Evolutionary conservation across 176 grass and related monocot species (phyloP).

Genomic region (Urochloa ruziziensis): DNA sequence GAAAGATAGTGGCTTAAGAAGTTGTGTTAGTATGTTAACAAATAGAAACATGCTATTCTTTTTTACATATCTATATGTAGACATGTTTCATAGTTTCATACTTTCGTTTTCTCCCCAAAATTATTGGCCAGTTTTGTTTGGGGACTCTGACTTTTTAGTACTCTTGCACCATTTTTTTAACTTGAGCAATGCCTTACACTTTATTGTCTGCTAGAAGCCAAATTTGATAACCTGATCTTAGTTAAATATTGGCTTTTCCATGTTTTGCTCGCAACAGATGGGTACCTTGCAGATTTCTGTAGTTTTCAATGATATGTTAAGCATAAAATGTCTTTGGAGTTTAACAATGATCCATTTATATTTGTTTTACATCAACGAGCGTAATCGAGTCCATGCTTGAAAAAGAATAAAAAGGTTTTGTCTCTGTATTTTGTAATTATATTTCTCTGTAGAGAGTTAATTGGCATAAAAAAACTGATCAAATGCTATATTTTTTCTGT

Average conservation of each 20-base stretch:
- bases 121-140: not conserved
- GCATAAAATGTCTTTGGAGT: slow-evolving; percentile 21
- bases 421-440: not conserved
- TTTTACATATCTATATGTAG: not conserved
- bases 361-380: not conserved
- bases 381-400: not conserved
- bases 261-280: slow-evolving; percentile 7
- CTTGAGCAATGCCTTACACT: not conserved
- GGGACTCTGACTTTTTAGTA: not conserved
- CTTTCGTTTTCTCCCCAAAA: not conserved
- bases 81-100: slow-evolving; percentile 5
- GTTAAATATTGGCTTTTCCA: slow-evolving; percentile 7
- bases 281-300: slow-evolving; percentile 5
- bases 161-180: not conserved
- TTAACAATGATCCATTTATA: not conserved
- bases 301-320: not conserved
- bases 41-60: not conserved
- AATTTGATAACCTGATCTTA: not conserved
- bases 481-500: not conserved
- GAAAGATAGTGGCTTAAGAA: not conserved
- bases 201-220: not conserved
- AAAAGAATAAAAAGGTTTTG: not conserved
- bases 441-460: not conserved
- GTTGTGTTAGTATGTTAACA: not conserved
- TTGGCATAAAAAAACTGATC: slow-evolving; percentile 4